Conservation (phyloP, 1,284 basidiomycete species). For the Stereum hirsutum region DNA sequence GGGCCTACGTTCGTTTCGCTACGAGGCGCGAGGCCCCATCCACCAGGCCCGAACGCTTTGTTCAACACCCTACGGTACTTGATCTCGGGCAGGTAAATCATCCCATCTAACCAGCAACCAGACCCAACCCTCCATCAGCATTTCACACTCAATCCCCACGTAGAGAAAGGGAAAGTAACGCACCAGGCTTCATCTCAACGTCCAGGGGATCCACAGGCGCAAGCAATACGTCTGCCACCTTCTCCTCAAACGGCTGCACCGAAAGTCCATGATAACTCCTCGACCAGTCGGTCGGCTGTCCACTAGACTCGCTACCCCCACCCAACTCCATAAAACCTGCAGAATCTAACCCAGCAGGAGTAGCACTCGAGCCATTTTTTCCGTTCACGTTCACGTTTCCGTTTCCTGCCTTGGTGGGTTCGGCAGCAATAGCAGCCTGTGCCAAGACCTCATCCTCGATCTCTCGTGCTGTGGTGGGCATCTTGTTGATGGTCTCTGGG, state of each 20-base stretch:
- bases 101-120: too few species aligned
- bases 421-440: too few species aligned
- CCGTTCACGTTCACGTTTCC: too few species aligned
- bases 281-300: constrained; percentile 67
- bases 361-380: background rate
- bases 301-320: constrained; percentile 5
- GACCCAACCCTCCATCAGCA: too few species aligned
- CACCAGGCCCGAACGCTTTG: constrained; percentile 92
- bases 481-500: constrained; percentile 10
- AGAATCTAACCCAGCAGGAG: background rate
- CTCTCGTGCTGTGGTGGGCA: constrained; percentile 14
- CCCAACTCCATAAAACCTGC: background rate
- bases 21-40: constrained; percentile 93
- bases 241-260: constrained; percentile 68
- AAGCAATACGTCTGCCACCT: constrained; percentile 67
- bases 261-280: constrained; percentile 83
- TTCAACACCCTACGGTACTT: constrained; percentile 96
- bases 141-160: constrained; percentile 1
- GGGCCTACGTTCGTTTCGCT: constrained; percentile 89
- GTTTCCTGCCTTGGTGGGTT: too few species aligned
- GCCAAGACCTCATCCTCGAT: constrained; percentile 9
- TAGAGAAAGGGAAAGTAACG: constrained; percentile 15
- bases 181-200: constrained; percentile 92
- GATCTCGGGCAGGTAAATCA: constrained; percentile 95
- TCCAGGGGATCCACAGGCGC: constrained; percentile 72